Base-by-base conservation (phyloP, 371 early-diverging fungal genomes). In the Rhizomucor miehei region DNA sequence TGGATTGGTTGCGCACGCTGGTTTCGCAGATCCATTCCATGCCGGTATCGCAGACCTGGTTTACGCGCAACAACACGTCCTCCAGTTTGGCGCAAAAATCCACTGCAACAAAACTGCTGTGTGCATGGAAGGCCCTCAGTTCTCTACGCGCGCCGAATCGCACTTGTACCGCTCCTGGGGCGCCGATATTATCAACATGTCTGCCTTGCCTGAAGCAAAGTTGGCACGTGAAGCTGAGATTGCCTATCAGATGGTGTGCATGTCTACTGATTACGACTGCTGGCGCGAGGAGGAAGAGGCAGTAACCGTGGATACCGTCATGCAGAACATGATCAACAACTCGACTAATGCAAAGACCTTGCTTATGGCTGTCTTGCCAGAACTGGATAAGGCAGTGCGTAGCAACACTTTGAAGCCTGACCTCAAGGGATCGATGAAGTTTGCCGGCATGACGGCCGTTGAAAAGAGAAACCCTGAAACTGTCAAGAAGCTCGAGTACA, bases 181-280 rank as follows among this genome's bases (percentile, higher is more conserved):
- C 52, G 90, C 82, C 53, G 92, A 91, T 71, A 71, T 98, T 37
- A 94, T 98, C 85, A 98, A 98, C 84, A 98, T 98, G 99, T 88
- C 92, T 25, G 93, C 83, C 17, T 65, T 97, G 51, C 97, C 98
- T 20, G 99, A 98, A 70, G 81, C 97, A 57, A 98, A 98, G 73
- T 79, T 98, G 39, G 99, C 99, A 16, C 83, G 94, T 47, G 99
- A 98, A 73, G 95, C 96, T 37, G 99, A 97, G 76, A 93, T 98
- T 51, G 93, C 92, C 12, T 98, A 98, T 66, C 93, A 93, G 62
- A 91, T 96, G 89, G 82, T 98, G 14, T 97, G 97, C 81, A 98
- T 98, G 99, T 85, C 92, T n/a, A 98, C 99, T 40, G 99, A 98
- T 75, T 98, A 97, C 61, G 99, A 98, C 67, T 94, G 95, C 78